Conservation (phyloP, 1,284 basidiomycete species). For the Irpex sp. region DNA sequence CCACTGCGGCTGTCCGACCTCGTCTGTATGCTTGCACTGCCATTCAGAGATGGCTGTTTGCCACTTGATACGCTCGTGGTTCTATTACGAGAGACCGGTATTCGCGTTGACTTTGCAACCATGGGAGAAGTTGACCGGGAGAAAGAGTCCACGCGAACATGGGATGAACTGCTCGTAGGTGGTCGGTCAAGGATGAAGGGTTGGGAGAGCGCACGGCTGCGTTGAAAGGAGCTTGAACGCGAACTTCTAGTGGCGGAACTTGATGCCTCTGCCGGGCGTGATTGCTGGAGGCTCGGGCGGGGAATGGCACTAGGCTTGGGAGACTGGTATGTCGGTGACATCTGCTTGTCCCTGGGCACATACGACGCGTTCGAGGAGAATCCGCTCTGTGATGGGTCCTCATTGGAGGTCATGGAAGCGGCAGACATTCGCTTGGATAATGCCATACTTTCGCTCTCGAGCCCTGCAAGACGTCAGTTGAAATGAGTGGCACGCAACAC, state of each 20-base stretch:
- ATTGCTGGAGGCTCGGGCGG: slow-evolving; percentile 40
- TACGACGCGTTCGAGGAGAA: slow-evolving; percentile 20
- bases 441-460: slow-evolving; percentile 69
- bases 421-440: slow-evolving; percentile 71
- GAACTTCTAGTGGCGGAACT: slow-evolving; percentile 13
- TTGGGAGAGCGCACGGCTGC: slow-evolving; percentile 59
- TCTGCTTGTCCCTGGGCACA: slow-evolving; percentile 16
- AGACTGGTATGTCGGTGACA: slow-evolving; percentile 20
- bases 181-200: slow-evolving; percentile 40
- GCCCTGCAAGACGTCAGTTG: slow-evolving; percentile 39
- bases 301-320: slow-evolving; percentile 43
- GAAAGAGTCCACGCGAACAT: slow-evolving; percentile 19
- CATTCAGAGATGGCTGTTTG: slow-evolving; percentile 17
- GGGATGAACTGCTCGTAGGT: slow-evolving; percentile 23
- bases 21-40: background rate
- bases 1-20: slow-evolving; percentile 16
- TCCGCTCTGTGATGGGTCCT: slow-evolving; percentile 25
- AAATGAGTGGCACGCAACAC: slow-evolving; percentile 8
- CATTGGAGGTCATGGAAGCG: slow-evolving; percentile 58
- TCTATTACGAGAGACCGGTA: slow-evolving; percentile 42
- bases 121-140: slow-evolving; percentile 37
- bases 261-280: slow-evolving; percentile 22
- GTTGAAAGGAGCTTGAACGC: slow-evolving; percentile 23
- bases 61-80: slow-evolving; percentile 42
- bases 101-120: slow-evolving; percentile 41